Evolutionary conservation across 1,284 basidiomycete genomes (phyloP).

Genomic region (Polyporus tsugae): DNA sequence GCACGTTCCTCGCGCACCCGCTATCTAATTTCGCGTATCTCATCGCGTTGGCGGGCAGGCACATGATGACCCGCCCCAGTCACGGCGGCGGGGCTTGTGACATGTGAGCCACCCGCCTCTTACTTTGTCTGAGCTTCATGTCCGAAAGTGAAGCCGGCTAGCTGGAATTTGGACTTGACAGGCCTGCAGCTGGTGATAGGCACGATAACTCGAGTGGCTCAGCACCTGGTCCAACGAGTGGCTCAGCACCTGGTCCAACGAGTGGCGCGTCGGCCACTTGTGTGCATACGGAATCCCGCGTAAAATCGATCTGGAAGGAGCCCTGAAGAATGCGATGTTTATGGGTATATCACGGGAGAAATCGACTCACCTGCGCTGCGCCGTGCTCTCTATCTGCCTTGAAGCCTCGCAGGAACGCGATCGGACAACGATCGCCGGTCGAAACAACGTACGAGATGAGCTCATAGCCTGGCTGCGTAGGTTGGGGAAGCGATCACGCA

Average conservation of each 20-base stretch:
- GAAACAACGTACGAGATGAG: not conserved
- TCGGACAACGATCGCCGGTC: not conserved
- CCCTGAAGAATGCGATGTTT: not conserved
- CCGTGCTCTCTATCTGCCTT: not conserved
- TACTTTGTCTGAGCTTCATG: not conserved
- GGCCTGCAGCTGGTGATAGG: slow-evolving; percentile 8
- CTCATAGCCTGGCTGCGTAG: slow-evolving; percentile 3
- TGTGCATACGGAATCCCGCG: not conserved
- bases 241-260: not conserved
- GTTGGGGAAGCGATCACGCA: slow-evolving; percentile 1
- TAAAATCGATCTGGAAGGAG: slow-evolving; percentile 9
- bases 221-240: not conserved
- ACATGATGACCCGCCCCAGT: slow-evolving; percentile 9
- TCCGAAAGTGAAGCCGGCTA: slow-evolving; percentile 4
- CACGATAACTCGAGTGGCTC: slow-evolving; percentile 10
- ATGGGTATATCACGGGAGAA: not conserved
- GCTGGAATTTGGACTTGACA: not conserved
- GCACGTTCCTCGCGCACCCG: slow-evolving; percentile 3
- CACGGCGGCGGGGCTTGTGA: slow-evolving; percentile 2
- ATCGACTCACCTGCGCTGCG: slow-evolving; percentile 8
- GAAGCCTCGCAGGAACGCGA: slow-evolving; percentile 4
- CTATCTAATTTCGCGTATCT: slow-evolving; percentile 28
- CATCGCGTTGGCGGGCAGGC: slow-evolving; percentile 19
- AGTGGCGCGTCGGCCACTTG: not conserved
- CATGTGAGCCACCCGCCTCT: slow-evolving; percentile 1